phyloP scores from a whole-genome alignment of 2,329 filamentous ascomycete genomes.

The Botrytis fabae region DNA sequence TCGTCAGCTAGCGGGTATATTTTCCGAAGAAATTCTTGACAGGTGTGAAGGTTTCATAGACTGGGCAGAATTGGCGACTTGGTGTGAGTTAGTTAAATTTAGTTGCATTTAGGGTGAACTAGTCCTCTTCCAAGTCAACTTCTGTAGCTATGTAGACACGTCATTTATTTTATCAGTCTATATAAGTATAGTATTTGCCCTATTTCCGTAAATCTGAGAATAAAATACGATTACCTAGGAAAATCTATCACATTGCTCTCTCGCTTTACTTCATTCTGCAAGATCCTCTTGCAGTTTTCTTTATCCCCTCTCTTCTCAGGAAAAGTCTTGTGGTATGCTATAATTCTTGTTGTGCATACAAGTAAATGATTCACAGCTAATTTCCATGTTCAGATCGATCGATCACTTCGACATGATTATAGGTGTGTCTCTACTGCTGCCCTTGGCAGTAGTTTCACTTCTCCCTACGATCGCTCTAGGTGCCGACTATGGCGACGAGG shows the following conservation, averaged over 20 bases:
- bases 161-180: neutral
- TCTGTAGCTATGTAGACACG: neutral
- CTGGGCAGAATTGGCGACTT: neutral
- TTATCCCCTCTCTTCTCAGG: neutral
- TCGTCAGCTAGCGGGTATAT: too few relatives aligned
- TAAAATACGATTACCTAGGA: neutral
- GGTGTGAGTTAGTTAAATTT: neutral
- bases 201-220: neutral
- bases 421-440: neutral
- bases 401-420: neutral
- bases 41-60: neutral
- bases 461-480: neutral
- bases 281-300: neutral
- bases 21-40: neutral
- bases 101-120: neutral
- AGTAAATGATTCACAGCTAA: neutral
- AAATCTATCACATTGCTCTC: neutral
- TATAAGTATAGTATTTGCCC: neutral
- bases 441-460: neutral
- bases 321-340: neutral
- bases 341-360: neutral
- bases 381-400: neutral
- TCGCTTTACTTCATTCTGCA: neutral
- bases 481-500: conserved; percentile 18
- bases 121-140: neutral